Base-by-base conservation (phyloP, 371 early-diverging fungal species). In the Mortierella sp. region DNA sequence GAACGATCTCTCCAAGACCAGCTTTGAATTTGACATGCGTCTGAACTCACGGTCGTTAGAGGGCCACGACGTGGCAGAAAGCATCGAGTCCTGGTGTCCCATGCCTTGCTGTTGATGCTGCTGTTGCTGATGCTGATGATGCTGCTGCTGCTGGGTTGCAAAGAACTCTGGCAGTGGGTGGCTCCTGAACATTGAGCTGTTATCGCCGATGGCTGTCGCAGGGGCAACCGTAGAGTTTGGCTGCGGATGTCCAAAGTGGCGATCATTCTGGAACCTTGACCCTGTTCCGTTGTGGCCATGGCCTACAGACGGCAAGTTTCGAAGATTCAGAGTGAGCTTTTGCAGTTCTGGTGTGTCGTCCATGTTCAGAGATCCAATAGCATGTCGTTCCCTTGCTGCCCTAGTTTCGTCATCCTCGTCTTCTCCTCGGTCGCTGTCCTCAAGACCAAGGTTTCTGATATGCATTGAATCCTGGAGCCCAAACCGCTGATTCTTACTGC, bases 11-110 rank as follows among this genome's bases (percentile, higher is more conserved):
- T 67, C 74, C 40, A 73, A 46, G 14, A 73, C 74, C 8, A 73
- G 74, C 25, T 73, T 67, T 29, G 68, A 67, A 43, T 54, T 63
- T 13, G 74, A 73, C 67, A 73, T 63, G 47, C 74, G 74, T 39
- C 67, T 73, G 45, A 73, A 73, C 53, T 67, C 67, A 6, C 64
- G 67, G 28, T 67, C 67, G 28, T 67, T 73, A 17, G 74, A 48
- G 0, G 74, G 74, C 67, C 67, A 73, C 14, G 60, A 47, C 19
- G 58, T 49, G 0, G 73, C 56, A 8, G 73, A 67, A 1, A 43
- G 49, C 0, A 28, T 19, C 2, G 43, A 66, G 1, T 54, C 59
- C 17, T 48, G 56, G 0, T 55, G 73, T 0, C 22, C 49, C 25
- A 45, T 63, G 13, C 29, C n/a, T 24, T 60, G 45, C 12, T 64